Evolutionary conservation across 164 flowering plant species (phyloP).

Genomic region (Tetrastigma voinierianum): DNA sequence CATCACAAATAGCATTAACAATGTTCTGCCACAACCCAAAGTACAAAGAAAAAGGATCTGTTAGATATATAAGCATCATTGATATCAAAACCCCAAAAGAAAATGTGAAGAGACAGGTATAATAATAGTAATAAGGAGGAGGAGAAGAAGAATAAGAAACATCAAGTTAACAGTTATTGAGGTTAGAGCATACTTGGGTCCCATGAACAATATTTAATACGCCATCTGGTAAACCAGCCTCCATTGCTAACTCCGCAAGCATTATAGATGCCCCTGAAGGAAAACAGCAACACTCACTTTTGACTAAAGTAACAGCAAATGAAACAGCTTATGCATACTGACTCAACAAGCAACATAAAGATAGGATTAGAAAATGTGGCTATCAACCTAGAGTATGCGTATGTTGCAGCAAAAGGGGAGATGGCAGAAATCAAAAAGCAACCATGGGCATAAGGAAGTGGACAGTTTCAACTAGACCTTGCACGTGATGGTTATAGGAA

Average conservation of each 20-base stretch:
- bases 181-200: slow-evolving; percentile 55
- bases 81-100: neutral
- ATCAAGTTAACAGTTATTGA: neutral
- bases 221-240: slow-evolving; percentile 94
- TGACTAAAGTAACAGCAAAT: neutral
- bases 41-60: neutral
- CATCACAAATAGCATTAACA: slow-evolving; percentile 92
- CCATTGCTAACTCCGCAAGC: slow-evolving; percentile 91
- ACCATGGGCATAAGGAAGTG: no score
- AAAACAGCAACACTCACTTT: neutral
- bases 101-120: slow-evolving; percentile 1
- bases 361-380: no score
- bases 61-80: neutral
- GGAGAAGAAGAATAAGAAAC: no score
- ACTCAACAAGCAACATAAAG: neutral
- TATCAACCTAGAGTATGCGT: no score
- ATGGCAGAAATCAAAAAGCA: neutral
- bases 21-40: slow-evolving; percentile 51
- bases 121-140: no score
- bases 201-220: slow-evolving; percentile 96
- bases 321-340: neutral
- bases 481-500: no score
- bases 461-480: no score
- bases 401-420: neutral
- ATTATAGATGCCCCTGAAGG: slow-evolving; percentile 83